A percentile compares a stretch with the other conserved stretches of the same genome.
These are phyloP conservation scores for Euphorbia lathyris DNA, from an alignment of 345 rosid genomes.

Conservation along the genomic window DNA sequence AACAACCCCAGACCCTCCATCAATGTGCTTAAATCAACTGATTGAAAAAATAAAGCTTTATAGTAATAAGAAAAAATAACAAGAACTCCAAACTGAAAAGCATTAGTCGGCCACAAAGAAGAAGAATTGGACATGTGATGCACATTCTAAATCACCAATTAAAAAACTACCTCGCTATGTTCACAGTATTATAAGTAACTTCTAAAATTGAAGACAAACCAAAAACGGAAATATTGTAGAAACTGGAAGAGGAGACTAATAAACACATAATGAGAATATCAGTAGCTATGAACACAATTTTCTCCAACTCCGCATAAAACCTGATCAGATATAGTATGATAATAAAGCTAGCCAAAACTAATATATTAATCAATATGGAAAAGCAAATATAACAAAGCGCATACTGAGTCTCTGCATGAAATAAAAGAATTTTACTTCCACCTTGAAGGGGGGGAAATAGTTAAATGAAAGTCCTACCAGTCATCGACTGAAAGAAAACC, in stretches of 20 bases:
- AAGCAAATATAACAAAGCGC: neutral
- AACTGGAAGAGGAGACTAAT: neutral
- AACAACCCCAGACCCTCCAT: neutral
- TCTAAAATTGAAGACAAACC: neutral
- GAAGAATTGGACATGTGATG: neutral
- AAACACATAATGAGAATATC: neutral
- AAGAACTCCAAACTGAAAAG: neutral
- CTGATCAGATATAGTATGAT: neutral
- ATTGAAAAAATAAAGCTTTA: neutral
- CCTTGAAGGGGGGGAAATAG: no score
- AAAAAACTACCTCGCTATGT: neutral
- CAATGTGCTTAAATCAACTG: neutral
- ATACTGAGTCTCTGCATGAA: neutral
- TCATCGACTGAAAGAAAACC: slow-evolving; percentile 97
- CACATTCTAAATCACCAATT: neutral
- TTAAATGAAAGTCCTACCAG: slow-evolving; percentile 51
- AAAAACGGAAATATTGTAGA: neutral
- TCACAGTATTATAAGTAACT: neutral
- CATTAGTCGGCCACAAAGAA: neutral
- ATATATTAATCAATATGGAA: neutral
- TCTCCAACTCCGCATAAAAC: neutral
- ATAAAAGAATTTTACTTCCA: neutral
- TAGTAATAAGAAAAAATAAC: neutral
- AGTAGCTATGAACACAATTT: neutral
- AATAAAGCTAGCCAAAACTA: neutral